A percentile compares a stretch with the other conserved stretches of the same genome.
phyloP scores from a whole-genome alignment of 225 moss, liverwort and hornwort genomes.

The Sphagnum tenellum region DNA sequence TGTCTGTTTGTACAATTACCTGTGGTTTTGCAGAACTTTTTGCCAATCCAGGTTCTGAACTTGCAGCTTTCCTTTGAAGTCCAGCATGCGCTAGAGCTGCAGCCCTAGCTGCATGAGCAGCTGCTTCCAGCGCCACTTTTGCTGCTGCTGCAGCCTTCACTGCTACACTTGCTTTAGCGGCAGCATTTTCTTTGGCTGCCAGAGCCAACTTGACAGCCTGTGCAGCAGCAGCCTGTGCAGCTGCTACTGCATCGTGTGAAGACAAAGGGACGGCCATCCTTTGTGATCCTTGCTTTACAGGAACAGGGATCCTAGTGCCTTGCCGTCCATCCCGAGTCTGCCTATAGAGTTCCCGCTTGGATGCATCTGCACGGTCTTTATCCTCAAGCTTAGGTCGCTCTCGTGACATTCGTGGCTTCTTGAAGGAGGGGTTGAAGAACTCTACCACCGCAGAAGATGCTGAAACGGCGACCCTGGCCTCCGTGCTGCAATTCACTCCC shows the following conservation, averaged over 20 bases:
- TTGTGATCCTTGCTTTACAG: conserved; percentile 20
- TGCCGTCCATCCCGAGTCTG: no score
- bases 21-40: conserved; percentile 27
- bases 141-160: conserved; percentile 80
- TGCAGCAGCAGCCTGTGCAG: conserved; percentile 54
- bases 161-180: conserved; percentile 64
- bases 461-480: conserved; percentile 32
- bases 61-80: conserved; percentile 41
- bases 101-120: conserved; percentile 59
- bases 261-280: conserved; percentile 6
- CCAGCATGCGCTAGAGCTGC: conserved; percentile 48
- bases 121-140: conserved; percentile 77
- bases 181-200: conserved; percentile 69
- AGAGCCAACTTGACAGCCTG: conserved; percentile 65
- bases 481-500: conserved; percentile 38
- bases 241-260: conserved; percentile 60
- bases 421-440: conserved; percentile 52
- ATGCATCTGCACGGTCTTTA: conserved; percentile 25
- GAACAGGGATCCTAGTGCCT: conserved; percentile 4
- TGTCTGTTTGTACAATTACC: conserved; percentile 36
- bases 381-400: conserved; percentile 45
- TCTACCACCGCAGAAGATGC: conserved; percentile 25
- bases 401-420: conserved; percentile 65
- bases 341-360: conserved; percentile 31
- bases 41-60: conserved; percentile 23